Base-by-base conservation (phyloP, 2,329 filamentous ascomycete species). In the Trichoderma koningiopsis region DNA sequence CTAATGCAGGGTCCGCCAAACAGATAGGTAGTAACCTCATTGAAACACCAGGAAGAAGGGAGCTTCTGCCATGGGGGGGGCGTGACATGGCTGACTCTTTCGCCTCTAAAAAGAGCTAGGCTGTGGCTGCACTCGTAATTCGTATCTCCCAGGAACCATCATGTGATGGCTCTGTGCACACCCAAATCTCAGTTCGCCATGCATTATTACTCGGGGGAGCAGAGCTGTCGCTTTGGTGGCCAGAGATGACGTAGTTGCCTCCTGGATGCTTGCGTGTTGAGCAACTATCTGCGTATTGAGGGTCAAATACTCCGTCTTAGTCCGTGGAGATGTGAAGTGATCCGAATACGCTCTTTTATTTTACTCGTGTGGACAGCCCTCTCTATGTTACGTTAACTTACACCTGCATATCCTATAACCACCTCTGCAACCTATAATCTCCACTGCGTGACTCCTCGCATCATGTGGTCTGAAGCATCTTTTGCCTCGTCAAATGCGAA, bases 1-100 rank as follows among this genome's bases (percentile, higher is more conserved):
- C 63, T 66, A 66, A 66, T 66, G 63, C 63, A 66, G 63, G 55
- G 37, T 58, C 55, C 61, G 33, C 53, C 49, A 16, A 43, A 43
- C 8, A 8, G 8, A 40, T 40, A 8, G 8, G 19, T 40, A 43
- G 19, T 43, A n/a, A n/a, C 37, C 33, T 35, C 33, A 19, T 19
- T 40, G 19, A 40, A 40, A 1, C 16, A 16, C 19, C 37, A 40
- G 37, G 14, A 40, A 5, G 5, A 5, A 40, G 16, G 37, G 6
- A 43, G 16, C 37, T n/a, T 7, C 33, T 43, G 37, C 16, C 16
- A 43, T 43, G 31, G 31, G 31, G 33, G 33, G 37, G 19, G 16
- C 19, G 40, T 43, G 4, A 31, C 47, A 63, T 63, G 60, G 53
- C 31, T 63, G 60, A 63, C 47, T 37, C 60, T 57, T 6, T 57